Evolutionary conservation across 805 yeast genomes (phyloP), one percentile per base, ranked within the genome.

Genomic region (Yarrowia deformans): DNA sequence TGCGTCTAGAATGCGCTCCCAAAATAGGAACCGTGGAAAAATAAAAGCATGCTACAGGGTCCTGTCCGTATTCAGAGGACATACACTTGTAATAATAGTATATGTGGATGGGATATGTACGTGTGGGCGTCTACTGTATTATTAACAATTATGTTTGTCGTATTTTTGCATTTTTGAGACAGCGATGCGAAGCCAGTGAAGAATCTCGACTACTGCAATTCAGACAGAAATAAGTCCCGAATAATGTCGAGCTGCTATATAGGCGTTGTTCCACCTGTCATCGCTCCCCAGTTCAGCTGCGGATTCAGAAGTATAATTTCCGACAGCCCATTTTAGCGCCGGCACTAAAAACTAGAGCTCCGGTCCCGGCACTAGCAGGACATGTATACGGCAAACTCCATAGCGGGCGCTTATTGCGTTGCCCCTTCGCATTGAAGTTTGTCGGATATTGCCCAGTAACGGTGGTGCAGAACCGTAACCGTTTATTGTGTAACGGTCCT

Each of bases 31-130:
- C n/a, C 8, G 4, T 16, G 18, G 45, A 3, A 40, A 16, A 1
- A 40, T 8, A 40, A 8, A n/a, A 6, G 46, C 46, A 43, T 43
- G 46, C 5, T 43, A 43, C 19, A 43, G 54, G 54, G 54, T 48
- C 54, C 50, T 7, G 8, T 10, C 37, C 37, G 54, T 48, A 48
- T 48, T 48, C 54, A 29, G 35, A 48, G 54, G 2, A 23, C 29
- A 2, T 23, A 4, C n/a, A n/a, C n/a, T n/a, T n/a, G n/a, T n/a
- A n/a, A n/a, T 48, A 19, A 48, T 48, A 48, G 54, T 29, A 16
- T 48, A 48, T 48, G 54, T 48, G 52, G 37, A 48, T 14, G 29
- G 35, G 54, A 32, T 48, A 48, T 48, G 54, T 48, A 16, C 3
- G 37, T 12, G 9, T 3, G 37, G 35, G 54, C 37, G 35, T 48